A percentile compares a stretch with the other conserved stretches of the same genome.
phyloP scores from a whole-genome alignment of 768 basidiomycete species.

The Lentinus tigrinus region DNA sequence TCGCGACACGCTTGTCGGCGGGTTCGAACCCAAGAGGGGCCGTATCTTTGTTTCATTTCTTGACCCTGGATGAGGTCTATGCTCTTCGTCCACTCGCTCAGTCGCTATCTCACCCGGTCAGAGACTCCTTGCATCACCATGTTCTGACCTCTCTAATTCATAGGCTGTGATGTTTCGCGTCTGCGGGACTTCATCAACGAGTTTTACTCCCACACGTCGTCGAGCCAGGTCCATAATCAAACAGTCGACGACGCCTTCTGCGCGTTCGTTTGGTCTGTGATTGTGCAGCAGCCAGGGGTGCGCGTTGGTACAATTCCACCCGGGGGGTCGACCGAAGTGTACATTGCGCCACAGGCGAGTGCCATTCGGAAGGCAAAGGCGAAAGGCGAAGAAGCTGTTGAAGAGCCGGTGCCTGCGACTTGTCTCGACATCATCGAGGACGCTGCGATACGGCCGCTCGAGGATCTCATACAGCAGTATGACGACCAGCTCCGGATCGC shows the following conservation, averaged over 20 bases:
- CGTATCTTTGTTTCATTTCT: constrained; percentile 12
- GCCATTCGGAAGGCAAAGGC: constrained; percentile 63
- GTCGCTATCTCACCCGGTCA: not conserved
- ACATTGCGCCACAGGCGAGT: constrained; percentile 74
- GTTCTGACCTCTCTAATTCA: constrained; percentile 1
- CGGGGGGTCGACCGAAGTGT: constrained; percentile 65
- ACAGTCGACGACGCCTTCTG: constrained; percentile 73
- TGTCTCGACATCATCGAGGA: constrained; percentile 52
- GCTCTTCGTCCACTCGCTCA: not conserved
- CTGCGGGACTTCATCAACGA: constrained; percentile 66
- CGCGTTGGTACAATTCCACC: constrained; percentile 69
- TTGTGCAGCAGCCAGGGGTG: constrained; percentile 74
- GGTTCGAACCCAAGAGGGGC: constrained; percentile 28
- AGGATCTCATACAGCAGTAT: constrained; percentile 54
- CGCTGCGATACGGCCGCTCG: constrained; percentile 52
- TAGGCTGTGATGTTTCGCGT: constrained; percentile 76
- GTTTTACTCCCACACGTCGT: constrained; percentile 52
- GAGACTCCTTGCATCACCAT: no score
- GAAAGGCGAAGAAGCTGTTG: constrained; percentile 48
- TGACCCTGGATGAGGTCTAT: not conserved
- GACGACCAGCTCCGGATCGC: constrained; percentile 71
- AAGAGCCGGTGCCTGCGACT: constrained; percentile 39
- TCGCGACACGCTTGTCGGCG: constrained; percentile 16
- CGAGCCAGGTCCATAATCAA: constrained; percentile 42
- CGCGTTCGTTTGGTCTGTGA: constrained; percentile 78